Conservation (phyloP, 768 basidiomycete genomes). For the Mycena kentingensis region DNA sequence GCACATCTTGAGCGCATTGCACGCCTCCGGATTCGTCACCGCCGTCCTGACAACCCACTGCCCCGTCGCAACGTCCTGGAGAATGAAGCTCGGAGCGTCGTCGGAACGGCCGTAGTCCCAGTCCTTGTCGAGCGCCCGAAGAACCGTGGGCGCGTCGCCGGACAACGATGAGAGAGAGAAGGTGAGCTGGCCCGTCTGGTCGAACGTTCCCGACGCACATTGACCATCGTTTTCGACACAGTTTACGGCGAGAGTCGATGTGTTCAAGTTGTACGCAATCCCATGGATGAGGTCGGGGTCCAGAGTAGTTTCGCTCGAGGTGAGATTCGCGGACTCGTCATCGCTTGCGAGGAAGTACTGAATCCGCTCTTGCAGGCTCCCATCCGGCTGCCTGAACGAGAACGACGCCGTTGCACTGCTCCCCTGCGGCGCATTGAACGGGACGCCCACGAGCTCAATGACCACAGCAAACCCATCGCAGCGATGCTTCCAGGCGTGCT, state of each 20-base stretch:
- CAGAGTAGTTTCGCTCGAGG: background rate
- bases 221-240: background rate
- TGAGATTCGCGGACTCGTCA: background rate
- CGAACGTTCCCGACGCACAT: conserved; percentile 1
- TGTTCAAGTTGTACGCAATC: background rate
- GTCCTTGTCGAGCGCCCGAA: background rate
- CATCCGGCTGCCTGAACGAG: conserved; percentile 3
- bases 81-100: conserved; percentile 5
- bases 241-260: background rate
- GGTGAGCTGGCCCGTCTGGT: background rate
- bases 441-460: conserved; percentile 1
- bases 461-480: background rate
- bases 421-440: background rate
- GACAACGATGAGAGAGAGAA: background rate
- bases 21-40: background rate
- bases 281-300: background rate
- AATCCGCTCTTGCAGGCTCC: background rate
- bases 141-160: background rate
- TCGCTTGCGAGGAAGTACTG: conserved; percentile 5
- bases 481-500: conserved; percentile 9
- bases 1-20: conserved; percentile 1
- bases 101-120: conserved; percentile 2
- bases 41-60: conserved; percentile 6
- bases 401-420: background rate
- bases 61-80: background rate